Conservation (phyloP, 768 basidiomycete genomes). For the Rhodotorula taiwanensis region DNA sequence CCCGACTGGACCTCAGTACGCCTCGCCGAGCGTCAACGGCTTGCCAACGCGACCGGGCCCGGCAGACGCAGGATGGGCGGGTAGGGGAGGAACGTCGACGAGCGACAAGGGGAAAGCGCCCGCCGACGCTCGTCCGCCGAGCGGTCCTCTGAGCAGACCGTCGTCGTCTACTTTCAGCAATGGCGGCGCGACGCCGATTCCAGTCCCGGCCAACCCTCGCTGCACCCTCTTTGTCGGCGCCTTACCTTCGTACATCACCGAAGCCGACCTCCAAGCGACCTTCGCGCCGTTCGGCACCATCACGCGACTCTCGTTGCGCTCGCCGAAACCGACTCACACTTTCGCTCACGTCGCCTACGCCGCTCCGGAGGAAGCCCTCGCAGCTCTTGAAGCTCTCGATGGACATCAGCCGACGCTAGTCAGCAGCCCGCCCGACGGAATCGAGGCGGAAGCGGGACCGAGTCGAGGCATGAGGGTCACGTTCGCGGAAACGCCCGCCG, state of each 20-base stretch:
- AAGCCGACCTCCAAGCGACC: background rate
- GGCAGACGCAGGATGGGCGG: too few species aligned
- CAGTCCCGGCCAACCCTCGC: background rate
- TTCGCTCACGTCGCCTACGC: background rate
- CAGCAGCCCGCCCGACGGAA: background rate
- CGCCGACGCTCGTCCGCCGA: too few species aligned
- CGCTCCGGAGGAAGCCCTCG: background rate
- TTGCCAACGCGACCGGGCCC: too few species aligned
- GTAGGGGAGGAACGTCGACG: too few species aligned
- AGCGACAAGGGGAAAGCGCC: too few species aligned
- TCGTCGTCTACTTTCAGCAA: too few species aligned
- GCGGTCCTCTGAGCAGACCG: too few species aligned
- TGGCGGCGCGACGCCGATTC: too few species aligned
- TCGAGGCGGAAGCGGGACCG: background rate
- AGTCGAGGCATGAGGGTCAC: background rate
- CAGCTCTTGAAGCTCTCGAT: background rate
- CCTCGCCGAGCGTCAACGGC: too few species aligned
- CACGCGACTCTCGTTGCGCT: background rate
- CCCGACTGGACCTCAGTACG: too few species aligned
- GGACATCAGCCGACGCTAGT: background rate
- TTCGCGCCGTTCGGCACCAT: background rate
- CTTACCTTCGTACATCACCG: background rate
- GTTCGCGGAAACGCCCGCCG: background rate
- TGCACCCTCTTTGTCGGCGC: background rate
- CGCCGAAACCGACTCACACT: background rate